Evolutionary conservation across 345 rosid genomes (phyloP).

Genomic region (Linum trigynum): DNA sequence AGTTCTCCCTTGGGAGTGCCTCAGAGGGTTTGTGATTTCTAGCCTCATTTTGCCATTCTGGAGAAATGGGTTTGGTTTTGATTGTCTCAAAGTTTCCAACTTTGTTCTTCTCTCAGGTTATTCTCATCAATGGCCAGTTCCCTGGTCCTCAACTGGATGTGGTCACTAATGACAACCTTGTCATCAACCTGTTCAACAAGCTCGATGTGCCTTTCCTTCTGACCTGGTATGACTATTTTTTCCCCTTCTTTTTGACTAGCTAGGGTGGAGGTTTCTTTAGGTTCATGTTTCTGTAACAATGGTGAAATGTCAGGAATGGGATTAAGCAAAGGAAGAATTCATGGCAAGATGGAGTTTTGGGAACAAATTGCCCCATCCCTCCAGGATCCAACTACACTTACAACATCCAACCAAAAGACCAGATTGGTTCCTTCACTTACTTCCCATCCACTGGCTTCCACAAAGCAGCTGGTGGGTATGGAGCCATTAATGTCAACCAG

Average conservation of each 20-base stretch:
- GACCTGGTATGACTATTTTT: constrained; percentile 49
- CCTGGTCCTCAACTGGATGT: constrained; percentile 94
- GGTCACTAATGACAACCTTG: constrained; percentile 82
- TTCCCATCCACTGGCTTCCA: constrained; percentile 33
- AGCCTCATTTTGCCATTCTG: background rate
- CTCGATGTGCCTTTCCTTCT: constrained; percentile 90
- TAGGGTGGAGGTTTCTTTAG: too few species aligned
- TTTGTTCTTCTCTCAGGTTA: constrained; percentile 42
- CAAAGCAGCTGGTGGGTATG: constrained; percentile 41
- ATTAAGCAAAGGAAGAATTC: constrained; percentile 41
- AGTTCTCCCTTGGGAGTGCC: constrained; percentile 57
- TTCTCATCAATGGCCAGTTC: constrained; percentile 91
- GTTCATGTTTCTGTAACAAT: background rate
- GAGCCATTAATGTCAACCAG: constrained; percentile 41
- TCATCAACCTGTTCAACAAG: constrained; percentile 84
- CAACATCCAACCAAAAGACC: constrained; percentile 34
- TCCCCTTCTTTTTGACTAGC: background rate
- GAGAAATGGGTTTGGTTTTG: background rate
- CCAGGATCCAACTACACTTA: constrained; percentile 34
- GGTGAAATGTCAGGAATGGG: constrained; percentile 30
- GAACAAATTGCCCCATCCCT: constrained; percentile 36
- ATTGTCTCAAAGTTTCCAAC: constrained; percentile 4
- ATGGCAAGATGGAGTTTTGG: constrained; percentile 46
- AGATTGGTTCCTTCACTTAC: constrained; percentile 32
- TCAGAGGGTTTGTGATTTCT: constrained; percentile 51